Evolutionary conservation across 805 yeast genomes (phyloP).

Genomic region (Kuraishia piskuri): DNA sequence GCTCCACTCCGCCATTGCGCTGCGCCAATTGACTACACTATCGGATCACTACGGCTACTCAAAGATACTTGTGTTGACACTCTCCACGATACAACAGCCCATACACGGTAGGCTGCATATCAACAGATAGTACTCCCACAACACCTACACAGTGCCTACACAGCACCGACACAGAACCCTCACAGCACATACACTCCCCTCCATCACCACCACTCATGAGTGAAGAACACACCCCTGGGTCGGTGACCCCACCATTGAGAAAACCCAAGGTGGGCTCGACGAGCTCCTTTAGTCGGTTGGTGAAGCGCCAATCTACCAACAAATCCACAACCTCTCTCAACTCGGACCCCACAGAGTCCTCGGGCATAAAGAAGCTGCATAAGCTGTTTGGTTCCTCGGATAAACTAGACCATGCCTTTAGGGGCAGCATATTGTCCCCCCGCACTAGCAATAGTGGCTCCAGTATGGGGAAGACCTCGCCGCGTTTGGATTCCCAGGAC

Average conservation of each 20-base stretch:
- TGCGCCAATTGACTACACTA: too few relatives aligned
- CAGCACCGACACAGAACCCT: too few relatives aligned
- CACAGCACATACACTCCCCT: too few relatives aligned
- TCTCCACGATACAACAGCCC: too few relatives aligned
- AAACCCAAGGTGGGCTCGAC: not conserved
- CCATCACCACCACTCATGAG: not conserved
- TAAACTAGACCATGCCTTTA: not conserved
- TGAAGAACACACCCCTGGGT: not conserved
- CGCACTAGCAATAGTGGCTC: constrained; percentile 1
- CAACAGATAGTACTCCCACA: too few relatives aligned
- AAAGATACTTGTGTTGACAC: too few relatives aligned
- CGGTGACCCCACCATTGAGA: not conserved
- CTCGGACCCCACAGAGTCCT: not conserved
- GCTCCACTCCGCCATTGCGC: too few relatives aligned
- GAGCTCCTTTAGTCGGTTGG: not conserved
- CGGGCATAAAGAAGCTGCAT: constrained; percentile 1
- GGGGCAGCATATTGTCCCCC: constrained; percentile 3
- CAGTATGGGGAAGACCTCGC: not conserved
- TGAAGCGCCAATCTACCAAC: not conserved
- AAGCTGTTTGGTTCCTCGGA: not conserved
- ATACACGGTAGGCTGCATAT: too few relatives aligned
- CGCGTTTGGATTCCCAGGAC: not conserved
- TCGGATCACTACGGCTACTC: too few relatives aligned
- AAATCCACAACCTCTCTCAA: not conserved
- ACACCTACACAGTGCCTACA: too few relatives aligned